Conservation (phyloP, 2,329 filamentous ascomycete species). For the Emericellopsis cladophorae region DNA sequence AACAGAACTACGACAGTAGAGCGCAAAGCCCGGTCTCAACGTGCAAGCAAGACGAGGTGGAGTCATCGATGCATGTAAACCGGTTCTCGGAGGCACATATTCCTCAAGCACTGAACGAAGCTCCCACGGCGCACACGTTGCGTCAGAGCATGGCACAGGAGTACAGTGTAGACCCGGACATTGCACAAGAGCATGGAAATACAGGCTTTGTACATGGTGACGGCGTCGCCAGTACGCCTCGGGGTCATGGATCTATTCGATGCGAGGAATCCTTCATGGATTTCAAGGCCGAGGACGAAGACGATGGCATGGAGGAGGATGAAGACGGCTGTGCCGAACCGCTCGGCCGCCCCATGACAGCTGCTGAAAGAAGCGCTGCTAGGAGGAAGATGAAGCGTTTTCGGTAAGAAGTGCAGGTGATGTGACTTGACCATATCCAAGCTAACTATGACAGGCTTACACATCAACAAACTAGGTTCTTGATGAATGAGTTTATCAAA, state of each 20-base stretch:
- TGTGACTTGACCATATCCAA: conserved; percentile 1
- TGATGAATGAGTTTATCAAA: conserved; percentile 94
- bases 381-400: conserved; percentile 68
- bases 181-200: too few relatives aligned
- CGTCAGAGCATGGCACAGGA: too few relatives aligned
- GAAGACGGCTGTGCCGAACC: conserved; percentile 30
- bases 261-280: conserved; percentile 17
- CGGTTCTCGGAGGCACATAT: too few relatives aligned
- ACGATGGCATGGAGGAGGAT: conserved; percentile 43
- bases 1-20: too few relatives aligned
- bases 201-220: too few relatives aligned
- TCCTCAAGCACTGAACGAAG: too few relatives aligned
- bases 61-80: too few relatives aligned
- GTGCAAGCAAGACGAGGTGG: too few relatives aligned
- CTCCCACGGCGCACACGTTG: too few relatives aligned
- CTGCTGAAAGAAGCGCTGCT: conserved; percentile 43
- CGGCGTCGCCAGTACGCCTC: not conserved
- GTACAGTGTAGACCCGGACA: too few relatives aligned
- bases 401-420: conserved; percentile 36
- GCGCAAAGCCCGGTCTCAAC: too few relatives aligned
- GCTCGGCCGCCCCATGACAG: conserved; percentile 32
- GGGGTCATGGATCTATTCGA: conserved; percentile 10
- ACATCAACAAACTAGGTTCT: conserved; percentile 90
- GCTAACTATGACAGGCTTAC: conserved; percentile 52
- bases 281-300: conserved; percentile 32